Percentiles rank a stretch among this genome's conserved stretches.
These are phyloP conservation scores for Bipolaris victoriae DNA, from an alignment of 2,329 filamentous ascomycete species.

Conservation along the genomic window DNA sequence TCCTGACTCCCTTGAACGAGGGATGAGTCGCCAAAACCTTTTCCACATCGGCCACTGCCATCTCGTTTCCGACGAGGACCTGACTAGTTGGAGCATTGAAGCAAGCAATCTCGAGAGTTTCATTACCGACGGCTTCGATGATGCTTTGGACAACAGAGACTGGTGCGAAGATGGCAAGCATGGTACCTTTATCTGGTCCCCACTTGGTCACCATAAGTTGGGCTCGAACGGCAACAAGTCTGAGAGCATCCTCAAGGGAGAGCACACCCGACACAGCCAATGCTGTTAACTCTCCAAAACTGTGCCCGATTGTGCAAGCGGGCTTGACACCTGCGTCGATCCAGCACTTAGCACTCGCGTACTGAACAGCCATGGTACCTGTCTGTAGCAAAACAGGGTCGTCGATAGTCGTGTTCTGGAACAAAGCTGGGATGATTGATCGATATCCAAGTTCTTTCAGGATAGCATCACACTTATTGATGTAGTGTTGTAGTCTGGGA, in stretches of 20 bases:
- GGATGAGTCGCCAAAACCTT: conserved; percentile 16
- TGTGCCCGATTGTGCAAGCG: conserved; percentile 30
- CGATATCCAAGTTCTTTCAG: conserved; percentile 11
- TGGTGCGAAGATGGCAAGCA: conserved; percentile 14
- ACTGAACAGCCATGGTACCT: conserved; percentile 28
- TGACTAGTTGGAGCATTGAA: conserved; percentile 47
- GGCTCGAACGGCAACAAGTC: conserved; percentile 45
- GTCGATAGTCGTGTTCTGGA: conserved; percentile 5
- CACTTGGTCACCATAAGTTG: conserved; percentile 25
- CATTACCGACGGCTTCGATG: conserved; percentile 1
- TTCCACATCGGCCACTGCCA: conserved; percentile 21
- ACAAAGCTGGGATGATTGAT: conserved; percentile 21
- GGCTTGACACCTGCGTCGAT: conserved; percentile 26
- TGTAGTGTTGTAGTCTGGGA: conserved; percentile 9
- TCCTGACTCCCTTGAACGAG: conserved; percentile 2
- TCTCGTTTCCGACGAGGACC: conserved; percentile 45
- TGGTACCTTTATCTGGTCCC: conserved; percentile 8
- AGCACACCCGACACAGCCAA: conserved; percentile 47
- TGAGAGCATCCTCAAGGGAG: conserved; percentile 42
- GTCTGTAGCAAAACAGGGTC: conserved; percentile 23
- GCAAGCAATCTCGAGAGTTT: conserved; percentile 52
- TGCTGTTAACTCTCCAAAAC: conserved; percentile 52
- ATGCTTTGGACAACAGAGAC: conserved; percentile 9
- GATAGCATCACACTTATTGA: conserved; percentile 22
- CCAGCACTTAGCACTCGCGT: conserved; percentile 29